phyloP scores from a whole-genome alignment of 1,284 basidiomycete species.

The Irpex sp. region DNA sequence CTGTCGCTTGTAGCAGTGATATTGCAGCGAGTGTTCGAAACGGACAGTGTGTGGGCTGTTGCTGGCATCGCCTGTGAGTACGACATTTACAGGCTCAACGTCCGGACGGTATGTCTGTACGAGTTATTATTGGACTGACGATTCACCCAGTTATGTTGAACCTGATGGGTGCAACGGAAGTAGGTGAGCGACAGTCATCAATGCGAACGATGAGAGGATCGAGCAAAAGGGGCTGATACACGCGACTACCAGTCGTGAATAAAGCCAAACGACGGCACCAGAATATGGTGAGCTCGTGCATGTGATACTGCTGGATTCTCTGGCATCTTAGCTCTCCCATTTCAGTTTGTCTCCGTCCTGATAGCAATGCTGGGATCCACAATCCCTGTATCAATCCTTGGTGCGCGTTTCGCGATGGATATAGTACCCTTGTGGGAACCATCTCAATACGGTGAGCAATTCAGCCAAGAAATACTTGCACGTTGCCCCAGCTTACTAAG shows the following conservation, averaged over 20 bases:
- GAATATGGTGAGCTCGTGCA: conserved; percentile 71
- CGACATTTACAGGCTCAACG: too few species aligned
- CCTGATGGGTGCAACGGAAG: conserved; percentile 67
- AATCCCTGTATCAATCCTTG: conserved; percentile 77
- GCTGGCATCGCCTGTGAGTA: conserved; percentile 66
- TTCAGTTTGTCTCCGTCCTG: conserved; percentile 68
- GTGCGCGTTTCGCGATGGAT: conserved; percentile 72
- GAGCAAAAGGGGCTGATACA: not conserved
- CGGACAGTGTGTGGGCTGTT: conserved; percentile 71
- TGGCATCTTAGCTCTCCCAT: not conserved
- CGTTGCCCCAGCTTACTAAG: not conserved
- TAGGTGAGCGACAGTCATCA: conserved; percentile 37
- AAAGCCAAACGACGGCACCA: conserved; percentile 72
- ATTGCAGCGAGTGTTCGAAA: conserved; percentile 72
- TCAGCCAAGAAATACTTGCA: not conserved
- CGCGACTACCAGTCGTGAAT: conserved; percentile 50
- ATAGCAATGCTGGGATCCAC: conserved; percentile 71
- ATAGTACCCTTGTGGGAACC: conserved; percentile 79
- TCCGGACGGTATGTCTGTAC: not conserved
- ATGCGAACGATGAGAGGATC: too few species aligned
- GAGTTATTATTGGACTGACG: not conserved
- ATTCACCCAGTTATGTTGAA: conserved; percentile 55
- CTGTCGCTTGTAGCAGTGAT: conserved; percentile 70
- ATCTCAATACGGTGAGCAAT: conserved; percentile 68
- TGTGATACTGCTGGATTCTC: too few species aligned